Evolutionary conservation across 805 yeast species (phyloP).

Genomic region (Kodamaea restingae): DNA sequence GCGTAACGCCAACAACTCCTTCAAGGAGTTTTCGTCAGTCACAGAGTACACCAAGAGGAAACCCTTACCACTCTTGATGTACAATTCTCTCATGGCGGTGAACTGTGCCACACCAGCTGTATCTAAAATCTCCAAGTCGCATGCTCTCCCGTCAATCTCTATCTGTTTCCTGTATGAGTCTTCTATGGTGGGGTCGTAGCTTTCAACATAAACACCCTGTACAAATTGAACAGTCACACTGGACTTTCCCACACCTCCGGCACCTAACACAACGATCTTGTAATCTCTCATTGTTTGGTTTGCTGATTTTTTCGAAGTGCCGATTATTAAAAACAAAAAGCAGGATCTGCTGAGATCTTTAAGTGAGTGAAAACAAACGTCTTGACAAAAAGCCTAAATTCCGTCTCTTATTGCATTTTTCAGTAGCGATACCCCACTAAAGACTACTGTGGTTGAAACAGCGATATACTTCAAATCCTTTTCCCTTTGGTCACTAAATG

Average conservation of each 20-base stretch:
- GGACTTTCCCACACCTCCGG: conserved; percentile 97
- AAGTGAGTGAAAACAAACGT: conserved; percentile 3
- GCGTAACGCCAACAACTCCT: conserved; percentile 72
- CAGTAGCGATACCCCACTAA: too few species aligned
- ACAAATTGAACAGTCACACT: conserved; percentile 90
- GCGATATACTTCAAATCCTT: too few species aligned
- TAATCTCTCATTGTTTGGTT: conserved; percentile 49
- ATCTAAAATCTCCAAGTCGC: conserved; percentile 69
- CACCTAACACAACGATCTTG: conserved; percentile 87
- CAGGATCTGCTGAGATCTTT: conserved; percentile 7
- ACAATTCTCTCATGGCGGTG: conserved; percentile 90
- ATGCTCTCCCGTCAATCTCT: conserved; percentile 82
- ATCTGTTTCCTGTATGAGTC: conserved; percentile 89
- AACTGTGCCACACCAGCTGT: conserved; percentile 79
- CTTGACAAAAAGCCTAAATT: not conserved
- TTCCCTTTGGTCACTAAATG: too few species aligned
- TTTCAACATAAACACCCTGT: conserved; percentile 83
- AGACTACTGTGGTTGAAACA: too few species aligned
- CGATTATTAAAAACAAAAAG: conserved; percentile 5
- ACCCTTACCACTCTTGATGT: conserved; percentile 83
- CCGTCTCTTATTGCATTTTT: not conserved
- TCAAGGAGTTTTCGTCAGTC: conserved; percentile 60
- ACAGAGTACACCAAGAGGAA: conserved; percentile 56
- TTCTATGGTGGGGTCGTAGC: conserved; percentile 96
- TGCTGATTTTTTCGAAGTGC: conserved; percentile 4